Evolutionary conservation across 495 filamentous ascomycete species (phyloP).

Genomic region (Clohesyomyces aquaticus): DNA sequence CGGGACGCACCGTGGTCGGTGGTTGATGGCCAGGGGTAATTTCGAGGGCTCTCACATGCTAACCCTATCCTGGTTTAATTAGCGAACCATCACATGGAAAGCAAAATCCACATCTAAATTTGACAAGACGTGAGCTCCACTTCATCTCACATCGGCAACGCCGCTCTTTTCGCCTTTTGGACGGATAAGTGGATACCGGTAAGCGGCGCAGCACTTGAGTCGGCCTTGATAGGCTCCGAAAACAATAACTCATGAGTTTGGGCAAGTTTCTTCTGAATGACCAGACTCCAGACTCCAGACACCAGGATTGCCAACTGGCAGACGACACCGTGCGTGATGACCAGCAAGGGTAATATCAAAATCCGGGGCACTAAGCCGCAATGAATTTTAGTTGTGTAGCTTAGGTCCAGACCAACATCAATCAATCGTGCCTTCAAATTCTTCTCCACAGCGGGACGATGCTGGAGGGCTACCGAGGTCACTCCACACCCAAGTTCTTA

Average conservation of each 20-base stretch:
- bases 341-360: slow-evolving; percentile 13
- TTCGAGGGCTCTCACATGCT: not conserved
- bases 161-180: not conserved
- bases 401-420: slow-evolving; percentile 8
- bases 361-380: not conserved
- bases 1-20: not conserved
- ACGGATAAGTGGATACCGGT: not conserved
- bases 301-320: not conserved
- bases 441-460: not conserved
- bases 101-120: not conserved
- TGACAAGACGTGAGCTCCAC: not conserved
- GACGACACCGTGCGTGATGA: slow-evolving; percentile 9
- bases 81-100: not conserved
- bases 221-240: not conserved
- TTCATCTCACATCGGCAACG: not conserved
- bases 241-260: not conserved
- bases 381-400: not conserved
- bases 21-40: not conserved
- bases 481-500: not conserved
- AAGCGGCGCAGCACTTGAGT: not conserved
- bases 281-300: not conserved
- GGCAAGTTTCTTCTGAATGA: not conserved
- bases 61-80: not conserved
- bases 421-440: not conserved
- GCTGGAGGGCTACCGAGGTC: slow-evolving; percentile 11